A percentile compares a stretch with the other conserved stretches of the same genome.
Evolutionary conservation across 2,329 filamentous ascomycete species (phyloP).

Genomic region (Monilinia fructicola): DNA sequence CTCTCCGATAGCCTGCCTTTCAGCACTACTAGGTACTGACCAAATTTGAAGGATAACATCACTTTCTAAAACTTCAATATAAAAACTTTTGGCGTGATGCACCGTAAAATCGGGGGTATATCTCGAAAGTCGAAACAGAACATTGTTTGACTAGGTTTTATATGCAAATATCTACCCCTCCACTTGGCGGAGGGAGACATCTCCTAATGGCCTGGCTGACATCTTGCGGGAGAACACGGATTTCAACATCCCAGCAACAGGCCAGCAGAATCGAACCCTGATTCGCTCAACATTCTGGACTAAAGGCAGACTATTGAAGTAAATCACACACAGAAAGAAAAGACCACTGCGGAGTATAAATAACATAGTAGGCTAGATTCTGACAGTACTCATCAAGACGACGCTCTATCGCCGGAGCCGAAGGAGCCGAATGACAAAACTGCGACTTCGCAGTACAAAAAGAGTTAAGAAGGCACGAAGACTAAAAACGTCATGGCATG

Average conservation of each 20-base stretch:
- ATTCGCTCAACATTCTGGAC: conserved; percentile 52
- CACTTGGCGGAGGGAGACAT: not conserved
- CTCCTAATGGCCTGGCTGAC: not conserved
- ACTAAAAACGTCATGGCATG: conserved; percentile 49
- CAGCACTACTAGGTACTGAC: too few relatives aligned
- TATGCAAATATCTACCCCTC: not conserved
- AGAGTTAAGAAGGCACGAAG: conserved; percentile 49
- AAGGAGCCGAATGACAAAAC: conserved; percentile 40
- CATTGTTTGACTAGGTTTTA: not conserved
- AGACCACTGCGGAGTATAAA: conserved; percentile 49
- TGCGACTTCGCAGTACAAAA: conserved; percentile 43
- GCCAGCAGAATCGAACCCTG: too few relatives aligned
- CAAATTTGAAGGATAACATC: not conserved
- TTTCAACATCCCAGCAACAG: conserved; percentile 84
- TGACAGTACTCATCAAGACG: conserved; percentile 51
- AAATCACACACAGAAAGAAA: conserved; percentile 82
- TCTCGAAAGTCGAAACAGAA: too few relatives aligned
- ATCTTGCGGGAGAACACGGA: conserved; percentile 49
- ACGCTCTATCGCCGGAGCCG: conserved; percentile 53
- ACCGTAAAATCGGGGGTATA: not conserved
- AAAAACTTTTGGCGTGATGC: not conserved
- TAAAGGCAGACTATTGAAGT: conserved; percentile 80
- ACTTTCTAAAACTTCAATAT: not conserved
- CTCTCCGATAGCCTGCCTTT: not conserved
- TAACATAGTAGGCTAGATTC: conserved; percentile 48